Evolutionary conservation across 345 rosid species (phyloP).

Genomic region (Salix purpurea): DNA sequence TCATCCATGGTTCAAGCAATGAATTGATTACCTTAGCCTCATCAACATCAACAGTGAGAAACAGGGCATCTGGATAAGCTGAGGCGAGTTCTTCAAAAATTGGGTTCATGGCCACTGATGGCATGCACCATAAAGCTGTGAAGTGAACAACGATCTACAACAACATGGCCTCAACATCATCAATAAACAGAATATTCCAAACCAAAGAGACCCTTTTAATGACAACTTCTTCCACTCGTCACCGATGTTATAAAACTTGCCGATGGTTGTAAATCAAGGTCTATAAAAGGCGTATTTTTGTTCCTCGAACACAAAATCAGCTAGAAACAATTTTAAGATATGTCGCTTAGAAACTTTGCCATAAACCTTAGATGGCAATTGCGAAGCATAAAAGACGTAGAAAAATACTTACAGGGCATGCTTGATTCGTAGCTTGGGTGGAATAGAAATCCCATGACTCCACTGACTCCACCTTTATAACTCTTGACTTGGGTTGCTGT

Average conservation of each 20-base stretch:
- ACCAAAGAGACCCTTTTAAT: neutral
- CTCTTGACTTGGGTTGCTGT: constrained; percentile 48
- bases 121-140: constrained; percentile 88
- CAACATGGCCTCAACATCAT: neutral
- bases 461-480: constrained; percentile 51
- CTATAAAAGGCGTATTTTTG: neutral
- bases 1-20: neutral
- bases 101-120: constrained; percentile 86
- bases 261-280: neutral
- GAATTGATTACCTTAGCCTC: constrained; percentile 57
- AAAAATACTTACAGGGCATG: constrained; percentile 53
- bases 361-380: neutral
- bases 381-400: neutral
- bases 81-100: constrained; percentile 66
- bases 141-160: constrained; percentile 79
- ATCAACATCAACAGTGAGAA: constrained; percentile 86
- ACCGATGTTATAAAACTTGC: neutral
- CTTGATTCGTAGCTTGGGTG: constrained; percentile 55
- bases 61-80: constrained; percentile 53
- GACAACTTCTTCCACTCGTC: neutral
- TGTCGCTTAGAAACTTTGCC: neutral
- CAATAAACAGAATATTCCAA: neutral
- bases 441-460: constrained; percentile 67
- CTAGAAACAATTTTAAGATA: neutral
- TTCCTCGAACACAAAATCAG: neutral